Evolutionary conservation across 2,329 filamentous ascomycete genomes (phyloP).

Genomic region (Beauveria pseudobassiana): DNA sequence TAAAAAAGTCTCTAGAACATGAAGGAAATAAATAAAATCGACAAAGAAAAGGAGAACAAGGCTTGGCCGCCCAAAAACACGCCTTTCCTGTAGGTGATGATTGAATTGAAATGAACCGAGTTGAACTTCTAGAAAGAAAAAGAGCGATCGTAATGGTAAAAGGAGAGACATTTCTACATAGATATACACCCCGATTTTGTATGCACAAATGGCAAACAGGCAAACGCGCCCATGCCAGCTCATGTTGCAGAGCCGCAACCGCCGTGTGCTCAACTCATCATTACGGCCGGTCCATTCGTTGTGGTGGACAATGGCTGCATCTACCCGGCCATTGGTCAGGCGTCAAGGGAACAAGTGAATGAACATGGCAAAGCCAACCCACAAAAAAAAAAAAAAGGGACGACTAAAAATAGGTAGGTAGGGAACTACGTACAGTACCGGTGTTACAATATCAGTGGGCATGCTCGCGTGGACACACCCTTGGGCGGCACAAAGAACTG

Average conservation of each 20-base stretch:
- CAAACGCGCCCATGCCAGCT: background rate
- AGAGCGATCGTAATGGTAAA: background rate
- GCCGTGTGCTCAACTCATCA: background rate
- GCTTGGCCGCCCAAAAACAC: background rate
- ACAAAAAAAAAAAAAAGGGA: background rate
- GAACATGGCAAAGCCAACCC: background rate
- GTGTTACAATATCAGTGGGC: too few relatives aligned
- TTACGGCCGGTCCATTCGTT: background rate
- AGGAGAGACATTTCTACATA: constrained; percentile 4
- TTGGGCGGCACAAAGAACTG: too few relatives aligned
- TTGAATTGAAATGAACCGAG: background rate
- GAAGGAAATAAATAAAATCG: constrained; percentile 12
- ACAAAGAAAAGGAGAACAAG: constrained; percentile 11
- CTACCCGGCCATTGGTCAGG: background rate
- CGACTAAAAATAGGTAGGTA: constrained; percentile 5
- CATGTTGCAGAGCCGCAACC: constrained; percentile 5
- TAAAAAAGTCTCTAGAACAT: constrained; percentile 16
- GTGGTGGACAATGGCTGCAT: background rate
- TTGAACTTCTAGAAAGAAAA: background rate
- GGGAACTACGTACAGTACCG: too few relatives aligned
- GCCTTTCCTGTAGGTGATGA: background rate
- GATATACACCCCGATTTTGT: constrained; percentile 3
- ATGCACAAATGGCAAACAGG: background rate
- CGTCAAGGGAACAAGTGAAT: background rate
- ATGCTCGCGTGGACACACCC: background rate